Conservation (phyloP, 2,329 filamentous ascomycete species). For the Aspergillus pseudotamarii region DNA sequence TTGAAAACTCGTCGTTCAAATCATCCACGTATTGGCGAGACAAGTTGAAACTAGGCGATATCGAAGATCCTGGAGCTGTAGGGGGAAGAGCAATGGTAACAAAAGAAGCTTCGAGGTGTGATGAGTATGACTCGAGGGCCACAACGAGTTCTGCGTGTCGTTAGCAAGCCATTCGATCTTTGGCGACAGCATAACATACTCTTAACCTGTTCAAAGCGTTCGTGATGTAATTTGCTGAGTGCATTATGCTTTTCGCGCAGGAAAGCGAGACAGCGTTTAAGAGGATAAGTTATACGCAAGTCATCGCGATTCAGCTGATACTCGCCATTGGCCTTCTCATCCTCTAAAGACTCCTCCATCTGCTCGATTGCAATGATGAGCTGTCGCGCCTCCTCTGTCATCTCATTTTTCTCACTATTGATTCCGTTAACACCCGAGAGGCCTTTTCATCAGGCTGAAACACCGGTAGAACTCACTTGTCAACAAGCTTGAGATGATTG, state of each 20-base stretch:
- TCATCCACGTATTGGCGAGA: constrained; percentile 84
- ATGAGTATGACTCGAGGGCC: constrained; percentile 93
- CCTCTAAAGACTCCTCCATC: constrained; percentile 89
- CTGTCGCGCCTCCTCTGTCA: constrained; percentile 86
- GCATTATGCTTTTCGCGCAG: constrained; percentile 85
- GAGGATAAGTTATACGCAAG: constrained; percentile 79
- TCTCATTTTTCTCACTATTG: constrained; percentile 76
- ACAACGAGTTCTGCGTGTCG: constrained; percentile 76
- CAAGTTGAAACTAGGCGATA: constrained; percentile 87
- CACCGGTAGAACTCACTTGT: constrained; percentile 53
- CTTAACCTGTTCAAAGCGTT: constrained; percentile 93
- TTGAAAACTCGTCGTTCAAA: constrained; percentile 86
- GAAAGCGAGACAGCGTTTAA: constrained; percentile 74
- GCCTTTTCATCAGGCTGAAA: neutral
- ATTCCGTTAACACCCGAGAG: neutral
- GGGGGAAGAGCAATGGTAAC: constrained; percentile 84
- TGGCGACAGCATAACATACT: constrained; percentile 59
- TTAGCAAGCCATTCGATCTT: constrained; percentile 25
- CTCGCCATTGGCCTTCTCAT: constrained; percentile 66
- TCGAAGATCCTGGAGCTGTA: constrained; percentile 71
- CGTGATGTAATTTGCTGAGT: constrained; percentile 79
- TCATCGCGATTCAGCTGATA: constrained; percentile 67
- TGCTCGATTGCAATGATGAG: constrained; percentile 85
- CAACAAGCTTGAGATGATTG: constrained; percentile 83
- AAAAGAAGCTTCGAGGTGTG: constrained; percentile 88